These are phyloP conservation scores for Antrodiella citrinella DNA, from an alignment of 768 basidiomycete genomes.

Conservation along the genomic window DNA sequence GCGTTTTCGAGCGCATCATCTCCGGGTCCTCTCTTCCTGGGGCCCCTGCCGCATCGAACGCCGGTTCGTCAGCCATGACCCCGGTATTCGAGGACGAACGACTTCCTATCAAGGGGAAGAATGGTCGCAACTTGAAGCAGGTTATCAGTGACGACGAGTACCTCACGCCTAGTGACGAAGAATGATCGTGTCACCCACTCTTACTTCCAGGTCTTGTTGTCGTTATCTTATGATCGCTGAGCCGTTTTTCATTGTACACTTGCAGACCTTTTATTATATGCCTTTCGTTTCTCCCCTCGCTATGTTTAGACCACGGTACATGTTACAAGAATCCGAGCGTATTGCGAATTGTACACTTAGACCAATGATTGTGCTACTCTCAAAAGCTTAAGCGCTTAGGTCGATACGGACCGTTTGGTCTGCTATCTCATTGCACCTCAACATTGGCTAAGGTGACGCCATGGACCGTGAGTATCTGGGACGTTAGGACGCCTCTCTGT, in stretches of 20 bases:
- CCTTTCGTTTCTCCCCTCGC: neutral
- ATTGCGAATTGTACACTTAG: neutral
- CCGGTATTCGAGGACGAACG: constrained; percentile 80
- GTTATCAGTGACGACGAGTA: constrained; percentile 62
- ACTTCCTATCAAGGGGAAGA: constrained; percentile 48
- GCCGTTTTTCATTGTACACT: constrained; percentile 2
- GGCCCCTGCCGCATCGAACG: constrained; percentile 38
- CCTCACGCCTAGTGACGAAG: constrained; percentile 72
- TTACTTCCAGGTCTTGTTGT: neutral
- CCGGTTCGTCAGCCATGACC: constrained; percentile 45
- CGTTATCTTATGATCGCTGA: neutral
- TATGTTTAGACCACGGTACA: neutral
- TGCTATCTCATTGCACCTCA: neutral
- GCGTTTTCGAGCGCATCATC: constrained; percentile 56
- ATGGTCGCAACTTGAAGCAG: constrained; percentile 61
- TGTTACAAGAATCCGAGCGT: neutral
- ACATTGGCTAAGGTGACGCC: neutral
- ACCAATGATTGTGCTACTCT: too few relatives aligned
- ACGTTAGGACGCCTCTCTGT: too few relatives aligned
- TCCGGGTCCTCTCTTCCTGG: constrained; percentile 70
- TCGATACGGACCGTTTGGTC: too few relatives aligned
- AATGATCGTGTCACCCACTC: constrained; percentile 25
- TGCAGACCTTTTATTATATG: neutral
- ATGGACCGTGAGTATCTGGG: neutral
- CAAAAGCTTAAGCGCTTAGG: too few relatives aligned